Evolutionary conservation across 768 basidiomycete species (phyloP), one percentile per base, ranked within the genome.

Genomic region (Fomitopsis pulvina): DNA sequence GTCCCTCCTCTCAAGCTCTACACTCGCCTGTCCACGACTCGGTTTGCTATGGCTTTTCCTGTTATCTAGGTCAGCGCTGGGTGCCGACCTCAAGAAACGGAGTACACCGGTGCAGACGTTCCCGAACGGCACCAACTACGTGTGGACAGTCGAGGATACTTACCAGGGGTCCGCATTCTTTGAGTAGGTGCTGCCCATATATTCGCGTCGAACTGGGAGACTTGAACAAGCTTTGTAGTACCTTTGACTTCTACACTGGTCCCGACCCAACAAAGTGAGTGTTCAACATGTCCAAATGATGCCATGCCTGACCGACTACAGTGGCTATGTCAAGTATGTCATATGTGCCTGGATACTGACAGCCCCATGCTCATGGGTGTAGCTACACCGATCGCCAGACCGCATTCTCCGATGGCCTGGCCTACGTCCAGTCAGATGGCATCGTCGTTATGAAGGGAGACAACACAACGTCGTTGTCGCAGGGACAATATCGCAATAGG

Each of bases 361-460:
- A 39, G 25, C 42, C 12, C 32, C n/a, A n/a, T 14, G 34, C 34
- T 37, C 14, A 37, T 16, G 14, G 18, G 14, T 37, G 6, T 55
- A 89, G 87, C 48, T 90, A 84, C 64, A 77, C 86, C 44, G 72
- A 85, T 57, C 52, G 64, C 47, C 66, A 65, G 14, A 72, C 69
- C 43, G 85, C 86, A 3, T 76, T 82, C 57, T 60, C 69, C 10
- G 64, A 70, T 34, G 67, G 73, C 40, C 73, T 89, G 7, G 79
- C 76, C 1, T 87, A 74, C 61, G 73, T 84, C 12, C 68, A 75
- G 11, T 71, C 72, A 20, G 71, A 82, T 60, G 76, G 75, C 30
- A 75, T 72, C 26, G 81, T 86, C 29, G 73, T 87, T 18, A 90
- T 91, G 86, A 79, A 82, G 60, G 85, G 84, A 11, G 87, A 91